Evolutionary conservation across 2,329 filamentous ascomycete genomes (phyloP), one percentile per base, ranked within the genome.

Genomic region (Corniculantispora saksenae): DNA sequence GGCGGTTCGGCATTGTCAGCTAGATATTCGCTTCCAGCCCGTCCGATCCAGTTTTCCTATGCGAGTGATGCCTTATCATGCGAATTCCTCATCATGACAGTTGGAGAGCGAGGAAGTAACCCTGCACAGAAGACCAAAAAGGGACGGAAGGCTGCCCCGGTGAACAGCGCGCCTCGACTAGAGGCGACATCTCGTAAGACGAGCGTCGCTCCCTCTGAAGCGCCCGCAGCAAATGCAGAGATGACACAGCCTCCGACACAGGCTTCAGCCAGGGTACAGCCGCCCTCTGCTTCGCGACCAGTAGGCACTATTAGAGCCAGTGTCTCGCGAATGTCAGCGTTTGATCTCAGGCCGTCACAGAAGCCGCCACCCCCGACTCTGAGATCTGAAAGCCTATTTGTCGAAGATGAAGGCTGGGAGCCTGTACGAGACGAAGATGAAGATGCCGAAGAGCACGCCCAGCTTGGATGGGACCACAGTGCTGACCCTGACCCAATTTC

Each of bases 51-150:
- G 71, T 83, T 94, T 66, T 86, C 83, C 53, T 94, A 94, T 72
- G 82, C 84, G 27, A 84, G 85, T 50, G 88, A 90, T 65, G 90
- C 89, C 40, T 82, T 94, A 38, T 78, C 86, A 45, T 92, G 89
- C 75, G 89, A 94, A 69, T 94, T 93, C 70, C 90, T 93, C 51
- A 83, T 94, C 66, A 94, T 93, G 91, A 94, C 91, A 1, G 87
- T 91, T 10, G 91, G 91, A 17, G 90, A 93, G 69, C 81, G 83
- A 65, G 81, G 82, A 60, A 82, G 78, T 32, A 83, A 81, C 54
- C 75, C 80, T 6, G 75, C 74, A 13, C 82, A 82, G 66, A 84
- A 81, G 72, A 79, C 79, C 53, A 84, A 81, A 68, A 84, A 80
- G 66, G 73, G 76, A 0, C 75, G 77, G 54, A 85, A 82, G 69